A percentile compares a stretch with the other conserved stretches of the same genome.
These are phyloP conservation scores for Huntiella decipiens DNA, from an alignment of 2,329 filamentous ascomycete genomes.

Conservation along the genomic window DNA sequence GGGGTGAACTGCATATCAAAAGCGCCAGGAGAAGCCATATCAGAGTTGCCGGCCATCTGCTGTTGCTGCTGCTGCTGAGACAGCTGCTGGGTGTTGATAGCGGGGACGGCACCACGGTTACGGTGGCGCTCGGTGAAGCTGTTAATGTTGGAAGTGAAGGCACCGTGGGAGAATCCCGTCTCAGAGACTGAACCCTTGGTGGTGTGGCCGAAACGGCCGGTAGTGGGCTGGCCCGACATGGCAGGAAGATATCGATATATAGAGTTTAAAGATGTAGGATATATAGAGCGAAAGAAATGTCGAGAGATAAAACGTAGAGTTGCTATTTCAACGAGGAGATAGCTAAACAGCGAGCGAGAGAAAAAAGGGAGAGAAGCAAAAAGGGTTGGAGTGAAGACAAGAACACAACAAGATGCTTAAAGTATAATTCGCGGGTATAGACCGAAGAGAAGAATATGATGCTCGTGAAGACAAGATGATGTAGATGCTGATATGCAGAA, in stretches of 20 bases:
- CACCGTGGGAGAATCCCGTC: slow-evolving; percentile 81
- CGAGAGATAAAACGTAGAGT: slow-evolving; percentile 3
- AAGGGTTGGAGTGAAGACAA: slow-evolving; percentile 6
- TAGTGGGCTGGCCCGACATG: slow-evolving; percentile 45
- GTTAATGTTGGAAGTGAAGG: slow-evolving; percentile 70
- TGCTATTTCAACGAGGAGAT: slow-evolving; percentile 4
- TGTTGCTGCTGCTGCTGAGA: not conserved
- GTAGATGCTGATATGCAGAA: not conserved
- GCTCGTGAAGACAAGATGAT: slow-evolving; percentile 4
- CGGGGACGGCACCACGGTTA: slow-evolving; percentile 59
- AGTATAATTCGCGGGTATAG: slow-evolving; percentile 12
- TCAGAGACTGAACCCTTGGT: slow-evolving; percentile 71
- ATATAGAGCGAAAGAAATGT: slow-evolving; percentile 1
- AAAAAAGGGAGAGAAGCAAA: slow-evolving; percentile 11
- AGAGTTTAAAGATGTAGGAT: slow-evolving; percentile 31
- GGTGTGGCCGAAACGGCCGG: slow-evolving; percentile 49
- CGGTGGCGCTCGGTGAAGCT: slow-evolving; percentile 77
- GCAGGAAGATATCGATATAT: slow-evolving; percentile 68
- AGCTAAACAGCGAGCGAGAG: slow-evolving; percentile 1
- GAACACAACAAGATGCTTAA: slow-evolving; percentile 12
- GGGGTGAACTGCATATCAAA: slow-evolving; percentile 99
- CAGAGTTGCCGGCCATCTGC: slow-evolving; percentile 31
- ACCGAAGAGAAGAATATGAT: slow-evolving; percentile 11
- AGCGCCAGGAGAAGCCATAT: slow-evolving; percentile 69
- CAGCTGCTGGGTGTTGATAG: slow-evolving; percentile 63